Percentiles rank a stretch among this genome's conserved stretches.
phyloP scores from a whole-genome alignment of 208 protist species.

The Crithidia acanthocephali region DNA sequence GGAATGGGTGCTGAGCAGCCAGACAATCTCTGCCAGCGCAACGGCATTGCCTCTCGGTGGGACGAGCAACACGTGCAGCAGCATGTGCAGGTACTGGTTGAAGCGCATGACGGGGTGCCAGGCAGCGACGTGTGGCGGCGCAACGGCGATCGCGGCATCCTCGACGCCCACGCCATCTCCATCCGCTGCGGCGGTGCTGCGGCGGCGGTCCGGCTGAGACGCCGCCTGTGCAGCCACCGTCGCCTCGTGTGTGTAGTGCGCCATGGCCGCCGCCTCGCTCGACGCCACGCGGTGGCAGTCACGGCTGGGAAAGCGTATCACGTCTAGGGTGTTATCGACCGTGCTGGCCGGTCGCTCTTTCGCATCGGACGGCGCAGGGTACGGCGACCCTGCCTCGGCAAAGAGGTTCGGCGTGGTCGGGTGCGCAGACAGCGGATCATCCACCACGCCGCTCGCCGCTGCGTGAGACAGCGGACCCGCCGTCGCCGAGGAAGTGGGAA shows the following conservation, averaged over 20 bases:
- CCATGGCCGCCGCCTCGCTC: constrained; percentile 19
- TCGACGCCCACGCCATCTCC: not conserved
- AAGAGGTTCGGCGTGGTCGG: not conserved
- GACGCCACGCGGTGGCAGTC: constrained; percentile 10
- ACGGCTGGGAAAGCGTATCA: constrained; percentile 14
- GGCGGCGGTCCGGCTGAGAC: too few relatives aligned
- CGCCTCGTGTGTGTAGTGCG: constrained; percentile 1
- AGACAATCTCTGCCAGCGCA: constrained; percentile 32
- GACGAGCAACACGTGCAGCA: constrained; percentile 56
- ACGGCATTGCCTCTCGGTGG: constrained; percentile 30
- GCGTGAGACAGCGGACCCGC: too few relatives aligned
- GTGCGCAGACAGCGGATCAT: not conserved
- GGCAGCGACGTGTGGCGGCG: not conserved
- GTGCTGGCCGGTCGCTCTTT: too few relatives aligned
- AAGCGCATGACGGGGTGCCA: constrained; percentile 18
- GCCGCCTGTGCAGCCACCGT: not conserved
- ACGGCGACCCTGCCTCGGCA: not conserved
- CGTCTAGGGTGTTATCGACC: not conserved
- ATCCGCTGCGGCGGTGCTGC: not conserved
- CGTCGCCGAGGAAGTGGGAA: too few relatives aligned
- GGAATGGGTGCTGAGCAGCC: constrained; percentile 42
- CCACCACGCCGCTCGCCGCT: not conserved
- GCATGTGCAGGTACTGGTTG: constrained; percentile 50
- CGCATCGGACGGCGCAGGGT: not conserved
- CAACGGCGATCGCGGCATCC: not conserved